Percentiles rank a stretch among this genome's conserved stretches.
phyloP scores from a whole-genome alignment of 2,329 filamentous ascomycete genomes.

The Talaromyces sp. region DNA sequence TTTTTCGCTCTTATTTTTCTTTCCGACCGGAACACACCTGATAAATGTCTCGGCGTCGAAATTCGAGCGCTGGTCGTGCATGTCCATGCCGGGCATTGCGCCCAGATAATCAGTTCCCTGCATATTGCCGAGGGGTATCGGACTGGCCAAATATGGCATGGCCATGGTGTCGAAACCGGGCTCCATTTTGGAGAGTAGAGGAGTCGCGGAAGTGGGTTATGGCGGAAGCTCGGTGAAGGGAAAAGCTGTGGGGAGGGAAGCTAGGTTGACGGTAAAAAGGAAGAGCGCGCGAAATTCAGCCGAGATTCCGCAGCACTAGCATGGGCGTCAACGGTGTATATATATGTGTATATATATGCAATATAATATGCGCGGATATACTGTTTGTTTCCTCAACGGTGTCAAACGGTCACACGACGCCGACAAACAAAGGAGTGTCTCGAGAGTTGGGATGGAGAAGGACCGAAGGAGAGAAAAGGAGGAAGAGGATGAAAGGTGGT shows the following conservation, averaged over 20 bases:
- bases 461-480: not conserved
- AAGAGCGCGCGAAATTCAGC: not conserved
- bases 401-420: not conserved
- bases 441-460: not conserved
- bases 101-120: constrained; percentile 44
- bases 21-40: constrained; percentile 42
- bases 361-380: not conserved
- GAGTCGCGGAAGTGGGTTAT: constrained; percentile 1
- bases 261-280: not conserved
- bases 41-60: constrained; percentile 58
- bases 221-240: not conserved
- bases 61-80: constrained; percentile 54
- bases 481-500: not conserved
- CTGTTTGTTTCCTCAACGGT: not conserved
- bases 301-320: not conserved
- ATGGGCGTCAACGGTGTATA: not conserved
- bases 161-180: constrained; percentile 55
- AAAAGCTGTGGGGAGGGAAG: not conserved
- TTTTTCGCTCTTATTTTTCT: not conserved
- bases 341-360: not conserved
- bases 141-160: constrained; percentile 59
- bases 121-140: constrained; percentile 51
- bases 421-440: not conserved
- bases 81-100: constrained; percentile 49
- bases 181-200: constrained; percentile 39